Evolutionary conservation across 2,329 filamentous ascomycete species (phyloP).

Genomic region (Magnaporthiopsis rhizophila): DNA sequence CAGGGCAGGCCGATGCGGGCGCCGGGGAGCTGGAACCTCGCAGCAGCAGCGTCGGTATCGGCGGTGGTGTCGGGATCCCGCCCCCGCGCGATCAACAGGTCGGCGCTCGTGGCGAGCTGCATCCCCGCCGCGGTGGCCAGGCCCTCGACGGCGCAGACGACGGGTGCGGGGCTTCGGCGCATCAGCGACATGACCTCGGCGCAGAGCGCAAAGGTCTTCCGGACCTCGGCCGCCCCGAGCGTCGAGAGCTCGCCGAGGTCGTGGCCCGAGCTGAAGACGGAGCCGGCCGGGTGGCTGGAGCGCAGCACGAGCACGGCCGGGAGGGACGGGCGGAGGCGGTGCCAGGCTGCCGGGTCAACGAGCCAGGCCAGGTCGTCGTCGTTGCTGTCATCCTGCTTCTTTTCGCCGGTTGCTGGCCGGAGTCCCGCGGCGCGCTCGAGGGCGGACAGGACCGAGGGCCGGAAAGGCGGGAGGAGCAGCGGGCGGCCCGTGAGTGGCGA

Average conservation of each 20-base stretch:
- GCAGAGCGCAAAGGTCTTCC: slow-evolving; percentile 20
- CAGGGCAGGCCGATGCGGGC: no score
- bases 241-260: slow-evolving; percentile 20
- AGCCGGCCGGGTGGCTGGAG: slow-evolving; percentile 13
- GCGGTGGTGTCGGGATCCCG: no score
- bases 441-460: slow-evolving; percentile 12
- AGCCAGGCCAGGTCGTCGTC: slow-evolving; percentile 19
- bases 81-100: slow-evolving; percentile 11
- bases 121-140: slow-evolving; percentile 24
- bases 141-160: slow-evolving; percentile 23
- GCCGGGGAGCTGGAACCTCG: no score
- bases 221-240: slow-evolving; percentile 9
- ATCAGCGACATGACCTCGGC: slow-evolving; percentile 24
- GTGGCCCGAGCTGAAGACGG: slow-evolving; percentile 24
- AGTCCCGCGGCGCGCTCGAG: slow-evolving; percentile 11
- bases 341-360: slow-evolving; percentile 17
- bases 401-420: not conserved
- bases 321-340: slow-evolving; percentile 13
- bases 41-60: no score
- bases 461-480: slow-evolving; percentile 22
- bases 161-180: slow-evolving; percentile 21
- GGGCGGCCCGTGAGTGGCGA: slow-evolving; percentile 14
- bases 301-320: slow-evolving; percentile 26
- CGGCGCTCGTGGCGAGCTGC: slow-evolving; percentile 24
- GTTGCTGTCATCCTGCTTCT: no score